Conservation (phyloP, 371 early-diverging fungal genomes). For the Encephalitozoon hellem region DNA sequence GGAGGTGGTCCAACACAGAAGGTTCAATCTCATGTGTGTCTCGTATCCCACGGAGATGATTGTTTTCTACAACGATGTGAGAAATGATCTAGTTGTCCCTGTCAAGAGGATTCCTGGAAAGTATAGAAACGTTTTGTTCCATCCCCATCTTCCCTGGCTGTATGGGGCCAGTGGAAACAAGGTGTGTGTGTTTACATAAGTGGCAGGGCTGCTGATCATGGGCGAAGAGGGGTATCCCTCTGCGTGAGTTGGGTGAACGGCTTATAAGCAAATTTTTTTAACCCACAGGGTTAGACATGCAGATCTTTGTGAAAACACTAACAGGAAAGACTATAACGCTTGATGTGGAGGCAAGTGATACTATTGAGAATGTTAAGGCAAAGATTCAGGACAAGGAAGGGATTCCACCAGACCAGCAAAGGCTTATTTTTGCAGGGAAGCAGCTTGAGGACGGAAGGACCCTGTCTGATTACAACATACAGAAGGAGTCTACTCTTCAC, state of each 20-base stretch:
- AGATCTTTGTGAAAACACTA: slow-evolving; percentile 91
- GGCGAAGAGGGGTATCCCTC: not conserved
- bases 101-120: slow-evolving; percentile 15
- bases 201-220: too few relatives aligned
- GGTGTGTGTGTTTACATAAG: slow-evolving; percentile 1
- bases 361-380: slow-evolving; percentile 83
- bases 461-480: slow-evolving; percentile 67
- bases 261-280: slow-evolving; percentile 10
- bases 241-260: too few relatives aligned
- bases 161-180: not conserved
- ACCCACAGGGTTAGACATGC: slow-evolving; percentile 63
- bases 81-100: not conserved
- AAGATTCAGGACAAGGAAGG: slow-evolving; percentile 98
- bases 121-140: not conserved
- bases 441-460: slow-evolving; percentile 80
- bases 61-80: slow-evolving; percentile 21
- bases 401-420: slow-evolving; percentile 98
- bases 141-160: not conserved
- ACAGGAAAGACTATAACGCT: slow-evolving; percentile 94
- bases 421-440: slow-evolving; percentile 97
- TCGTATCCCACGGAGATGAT: slow-evolving; percentile 1
- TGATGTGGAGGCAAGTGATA: slow-evolving; percentile 86
- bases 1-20: not conserved
- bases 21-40: slow-evolving; percentile 4
- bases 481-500: slow-evolving; percentile 93